phyloP scores from a whole-genome alignment of 306 rosid genomes.

The Rubus parviflorus region DNA sequence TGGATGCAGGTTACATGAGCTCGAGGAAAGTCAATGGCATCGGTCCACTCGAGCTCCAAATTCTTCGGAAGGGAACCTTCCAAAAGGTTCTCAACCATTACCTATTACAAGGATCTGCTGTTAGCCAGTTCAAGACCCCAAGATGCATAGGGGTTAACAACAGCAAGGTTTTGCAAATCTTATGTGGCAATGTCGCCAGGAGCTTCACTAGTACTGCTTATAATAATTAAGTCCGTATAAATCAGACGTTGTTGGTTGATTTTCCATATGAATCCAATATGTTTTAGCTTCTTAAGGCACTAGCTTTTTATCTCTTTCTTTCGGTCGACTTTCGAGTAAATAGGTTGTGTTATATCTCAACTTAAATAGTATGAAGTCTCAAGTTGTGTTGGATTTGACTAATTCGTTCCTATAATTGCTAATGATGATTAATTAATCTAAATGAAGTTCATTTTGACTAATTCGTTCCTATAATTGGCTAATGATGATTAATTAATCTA shows the following conservation, averaged over 20 bases:
- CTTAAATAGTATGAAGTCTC: background rate
- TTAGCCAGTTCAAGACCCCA: slow-evolving; percentile 86
- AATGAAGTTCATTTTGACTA: background rate
- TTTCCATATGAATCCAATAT: background rate
- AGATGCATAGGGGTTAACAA: slow-evolving; percentile 63
- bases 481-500: background rate
- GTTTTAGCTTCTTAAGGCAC: background rate
- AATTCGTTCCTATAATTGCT: background rate
- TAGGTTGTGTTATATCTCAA: background rate
- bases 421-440: background rate
- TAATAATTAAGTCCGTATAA: slow-evolving; percentile 27
- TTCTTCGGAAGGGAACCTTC: slow-evolving; percentile 76
- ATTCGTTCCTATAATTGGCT: background rate
- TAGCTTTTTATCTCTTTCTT: background rate
- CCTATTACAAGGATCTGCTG: slow-evolving; percentile 58
- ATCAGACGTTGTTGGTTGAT: background rate
- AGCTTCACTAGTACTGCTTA: slow-evolving; percentile 66
- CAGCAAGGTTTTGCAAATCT: slow-evolving; percentile 54
- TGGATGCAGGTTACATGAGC: slow-evolving; percentile 68
- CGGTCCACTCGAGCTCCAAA: slow-evolving; percentile 67
- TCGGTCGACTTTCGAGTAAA: background rate
- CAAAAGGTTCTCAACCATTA: slow-evolving; percentile 65
- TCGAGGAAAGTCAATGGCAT: slow-evolving; percentile 64
- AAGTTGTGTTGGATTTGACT: background rate
- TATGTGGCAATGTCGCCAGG: slow-evolving; percentile 57